A percentile compares a stretch with the other conserved stretches of the same genome.
Conservation (phyloP, 1,284 basidiomycete genomes). For the Amylostereum areolatum region DNA sequence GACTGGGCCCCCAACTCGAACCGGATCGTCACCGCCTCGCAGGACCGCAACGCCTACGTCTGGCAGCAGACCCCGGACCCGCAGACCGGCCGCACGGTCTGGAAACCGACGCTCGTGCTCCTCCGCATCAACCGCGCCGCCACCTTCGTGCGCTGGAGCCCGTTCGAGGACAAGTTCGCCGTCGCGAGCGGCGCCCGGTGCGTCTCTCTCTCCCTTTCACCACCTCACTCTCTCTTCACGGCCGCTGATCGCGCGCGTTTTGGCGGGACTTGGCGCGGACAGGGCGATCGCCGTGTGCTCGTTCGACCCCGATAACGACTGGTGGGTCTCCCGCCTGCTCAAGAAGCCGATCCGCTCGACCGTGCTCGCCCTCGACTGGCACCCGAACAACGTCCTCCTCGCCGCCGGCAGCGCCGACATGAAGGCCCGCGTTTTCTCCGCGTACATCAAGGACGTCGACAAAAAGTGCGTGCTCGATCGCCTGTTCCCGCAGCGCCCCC, state of each 20-base stretch:
- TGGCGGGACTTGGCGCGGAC: not conserved
- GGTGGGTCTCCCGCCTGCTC: conserved; percentile 98
- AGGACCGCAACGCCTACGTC: conserved; percentile 98
- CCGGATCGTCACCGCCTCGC: conserved; percentile 96
- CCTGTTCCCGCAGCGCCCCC: too few species aligned
- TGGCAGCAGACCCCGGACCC: conserved; percentile 83
- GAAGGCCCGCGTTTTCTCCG: conserved; percentile 97
- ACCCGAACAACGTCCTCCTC: conserved; percentile 89
- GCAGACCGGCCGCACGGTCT: conserved; percentile 61
- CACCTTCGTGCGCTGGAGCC: conserved; percentile 94
- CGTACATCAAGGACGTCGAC: conserved; percentile 93
- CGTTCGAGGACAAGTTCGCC: conserved; percentile 97
- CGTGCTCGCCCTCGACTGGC: conserved; percentile 94
- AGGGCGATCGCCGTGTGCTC: conserved; percentile 93
- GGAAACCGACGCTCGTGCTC: conserved; percentile 98
- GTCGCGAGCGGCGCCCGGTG: conserved; percentile 94
- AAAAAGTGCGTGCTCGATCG: conserved; percentile 53
- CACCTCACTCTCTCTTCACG: not conserved
- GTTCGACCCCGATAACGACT: conserved; percentile 95
- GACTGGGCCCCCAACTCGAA: conserved; percentile 98
- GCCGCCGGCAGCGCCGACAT: conserved; percentile 94
- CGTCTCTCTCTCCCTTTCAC: conserved; percentile 16
- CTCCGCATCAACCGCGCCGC: conserved; percentile 95
- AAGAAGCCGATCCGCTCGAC: conserved; percentile 86
- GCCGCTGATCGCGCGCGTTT: not conserved